Evolutionary conservation across 495 filamentous ascomycete species (phyloP).

Genomic region (Trichocladium uniseriatum): DNA sequence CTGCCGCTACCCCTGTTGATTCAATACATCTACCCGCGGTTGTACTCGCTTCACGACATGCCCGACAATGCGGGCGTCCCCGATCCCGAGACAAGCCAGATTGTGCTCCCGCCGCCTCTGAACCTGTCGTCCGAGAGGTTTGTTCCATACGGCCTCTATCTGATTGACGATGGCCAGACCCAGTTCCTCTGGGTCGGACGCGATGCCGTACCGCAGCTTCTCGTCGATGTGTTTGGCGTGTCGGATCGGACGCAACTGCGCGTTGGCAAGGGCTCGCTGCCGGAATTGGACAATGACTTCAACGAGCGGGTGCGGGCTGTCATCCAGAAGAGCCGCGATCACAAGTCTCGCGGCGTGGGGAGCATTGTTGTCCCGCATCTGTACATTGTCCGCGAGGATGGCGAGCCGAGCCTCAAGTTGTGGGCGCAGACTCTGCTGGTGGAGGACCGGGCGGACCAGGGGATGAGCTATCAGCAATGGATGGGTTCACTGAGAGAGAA

Average conservation of each 20-base stretch:
- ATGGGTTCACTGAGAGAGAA: conserved; percentile 90
- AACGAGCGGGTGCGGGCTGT: conserved; percentile 87
- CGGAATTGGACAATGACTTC: conserved; percentile 89
- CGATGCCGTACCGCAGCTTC: conserved; percentile 81
- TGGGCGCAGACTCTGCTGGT: conserved; percentile 96
- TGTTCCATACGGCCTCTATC: conserved; percentile 89
- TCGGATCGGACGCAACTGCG: conserved; percentile 70
- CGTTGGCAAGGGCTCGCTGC: conserved; percentile 80
- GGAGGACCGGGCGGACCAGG: conserved; percentile 90
- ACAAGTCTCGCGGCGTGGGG: conserved; percentile 73
- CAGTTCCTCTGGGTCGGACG: conserved; percentile 97
- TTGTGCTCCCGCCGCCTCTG: conserved; percentile 69
- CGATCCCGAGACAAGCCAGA: conserved; percentile 76
- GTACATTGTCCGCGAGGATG: conserved; percentile 90
- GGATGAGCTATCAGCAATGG: conserved; percentile 85
- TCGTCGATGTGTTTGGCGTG: conserved; percentile 82
- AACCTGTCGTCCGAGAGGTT: conserved; percentile 84
- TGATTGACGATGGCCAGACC: conserved; percentile 94
- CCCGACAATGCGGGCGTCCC: conserved; percentile 85
- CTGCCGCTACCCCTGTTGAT: conserved; percentile 85
- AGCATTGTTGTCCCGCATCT: conserved; percentile 86
- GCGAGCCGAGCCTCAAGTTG: conserved; percentile 86
- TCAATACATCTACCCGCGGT: conserved; percentile 90
- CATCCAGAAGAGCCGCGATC: conserved; percentile 82
- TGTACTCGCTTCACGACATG: conserved; percentile 97